Conservation (phyloP, 768 basidiomycete species). For the Suillus variegatus region DNA sequence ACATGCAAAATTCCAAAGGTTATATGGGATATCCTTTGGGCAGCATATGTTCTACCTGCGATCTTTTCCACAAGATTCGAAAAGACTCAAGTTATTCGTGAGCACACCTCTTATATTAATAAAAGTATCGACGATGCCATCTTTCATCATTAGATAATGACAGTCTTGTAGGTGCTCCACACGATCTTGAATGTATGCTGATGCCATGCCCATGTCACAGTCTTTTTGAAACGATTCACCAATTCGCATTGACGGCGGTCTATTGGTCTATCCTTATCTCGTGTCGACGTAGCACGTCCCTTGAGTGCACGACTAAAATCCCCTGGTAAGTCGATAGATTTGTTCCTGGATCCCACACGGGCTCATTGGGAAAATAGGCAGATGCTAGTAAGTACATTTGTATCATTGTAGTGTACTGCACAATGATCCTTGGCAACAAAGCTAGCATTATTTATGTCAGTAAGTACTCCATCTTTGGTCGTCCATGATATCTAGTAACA, state of each 20-base stretch:
- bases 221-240: background rate
- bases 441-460: background rate
- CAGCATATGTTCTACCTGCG: constrained; percentile 21
- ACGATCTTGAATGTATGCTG: background rate
- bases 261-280: background rate
- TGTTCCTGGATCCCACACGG: background rate
- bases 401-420: background rate
- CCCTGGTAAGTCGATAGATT: background rate
- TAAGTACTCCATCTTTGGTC: background rate
- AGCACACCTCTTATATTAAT: constrained; percentile 1
- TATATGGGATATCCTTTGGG: constrained; percentile 20
- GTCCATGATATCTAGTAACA: background rate
- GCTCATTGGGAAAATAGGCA: background rate
- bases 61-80: constrained; percentile 19
- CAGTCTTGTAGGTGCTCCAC: background rate
- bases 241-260: background rate
- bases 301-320: background rate
- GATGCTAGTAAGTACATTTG: background rate
- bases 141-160: background rate
- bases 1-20: constrained; percentile 3
- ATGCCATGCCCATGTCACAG: background rate
- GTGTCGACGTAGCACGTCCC: constrained; percentile 1
- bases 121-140: background rate
- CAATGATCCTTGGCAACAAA: background rate
- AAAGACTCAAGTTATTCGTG: constrained; percentile 17